Conservation (phyloP, 495 filamentous ascomycete genomes). For the Penicillium arizonense region DNA sequence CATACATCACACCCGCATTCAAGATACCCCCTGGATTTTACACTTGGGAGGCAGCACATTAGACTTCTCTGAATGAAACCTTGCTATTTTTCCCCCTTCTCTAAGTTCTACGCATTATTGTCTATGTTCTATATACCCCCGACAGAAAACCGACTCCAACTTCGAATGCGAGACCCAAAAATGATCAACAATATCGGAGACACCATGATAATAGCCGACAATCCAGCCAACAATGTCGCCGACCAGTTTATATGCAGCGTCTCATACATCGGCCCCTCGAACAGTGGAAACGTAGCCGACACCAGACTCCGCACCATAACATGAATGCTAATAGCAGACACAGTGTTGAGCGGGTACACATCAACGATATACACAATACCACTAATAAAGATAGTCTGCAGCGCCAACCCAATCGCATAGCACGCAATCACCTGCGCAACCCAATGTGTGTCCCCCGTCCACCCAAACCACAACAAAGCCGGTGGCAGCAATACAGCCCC, state of each 20-base stretch:
- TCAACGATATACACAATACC: constrained; percentile 54
- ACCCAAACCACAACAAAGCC: constrained; percentile 57
- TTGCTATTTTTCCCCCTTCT: background rate
- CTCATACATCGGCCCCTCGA: constrained; percentile 23
- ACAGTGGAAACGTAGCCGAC: constrained; percentile 38
- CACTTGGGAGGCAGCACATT: constrained; percentile 12
- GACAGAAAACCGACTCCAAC: constrained; percentile 23
- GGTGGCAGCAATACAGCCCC: constrained; percentile 50
- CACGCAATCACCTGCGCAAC: constrained; percentile 24
- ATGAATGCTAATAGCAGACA: constrained; percentile 59
- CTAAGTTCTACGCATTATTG: background rate
- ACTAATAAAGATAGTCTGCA: constrained; percentile 29
- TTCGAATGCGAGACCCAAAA: constrained; percentile 29
- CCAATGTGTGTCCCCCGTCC: constrained; percentile 38
- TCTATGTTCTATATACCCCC: constrained; percentile 4
- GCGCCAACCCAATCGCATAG: constrained; percentile 24
- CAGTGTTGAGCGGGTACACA: constrained; percentile 48
- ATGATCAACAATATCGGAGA: constrained; percentile 35
- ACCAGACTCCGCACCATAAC: constrained; percentile 60
- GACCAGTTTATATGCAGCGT: constrained; percentile 58
- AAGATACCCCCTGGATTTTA: constrained; percentile 25
- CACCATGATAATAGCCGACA: constrained; percentile 39
- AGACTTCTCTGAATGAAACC: constrained; percentile 5
- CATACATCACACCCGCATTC: constrained; percentile 14
- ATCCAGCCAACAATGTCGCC: constrained; percentile 54